Conservation (phyloP, 768 basidiomycete species). For the Scleroderma citrinum region DNA sequence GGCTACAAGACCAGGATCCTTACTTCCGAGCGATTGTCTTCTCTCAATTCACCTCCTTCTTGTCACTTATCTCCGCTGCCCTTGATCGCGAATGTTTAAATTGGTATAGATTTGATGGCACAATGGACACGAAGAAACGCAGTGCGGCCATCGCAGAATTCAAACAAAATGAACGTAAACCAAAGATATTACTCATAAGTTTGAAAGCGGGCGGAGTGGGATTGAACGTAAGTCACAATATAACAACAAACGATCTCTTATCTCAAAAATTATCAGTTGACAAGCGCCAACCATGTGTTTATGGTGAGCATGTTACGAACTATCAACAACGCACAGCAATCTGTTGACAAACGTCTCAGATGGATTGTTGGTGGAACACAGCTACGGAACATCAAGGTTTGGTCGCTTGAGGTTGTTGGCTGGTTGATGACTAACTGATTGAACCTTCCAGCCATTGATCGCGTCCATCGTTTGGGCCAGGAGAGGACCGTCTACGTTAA, state of each 20-base stretch:
- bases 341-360: slow-evolving; percentile 37
- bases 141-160: slow-evolving; percentile 73
- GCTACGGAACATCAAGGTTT: slow-evolving; percentile 76
- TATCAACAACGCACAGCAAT: background rate
- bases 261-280: slow-evolving; percentile 41
- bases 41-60: slow-evolving; percentile 84
- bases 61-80: slow-evolving; percentile 72
- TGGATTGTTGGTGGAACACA: slow-evolving; percentile 93
- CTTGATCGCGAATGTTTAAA: slow-evolving; percentile 64
- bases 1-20: slow-evolving; percentile 65
- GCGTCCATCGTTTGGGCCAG: slow-evolving; percentile 82
- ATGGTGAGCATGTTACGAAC: slow-evolving; percentile 47
- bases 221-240: slow-evolving; percentile 53
- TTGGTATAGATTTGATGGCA: slow-evolving; percentile 84
- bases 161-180: slow-evolving; percentile 57
- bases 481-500: slow-evolving; percentile 78
- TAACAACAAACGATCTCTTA: background rate
- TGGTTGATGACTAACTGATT: slow-evolving; percentile 5
- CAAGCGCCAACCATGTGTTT: slow-evolving; percentile 79
- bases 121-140: slow-evolving; percentile 83
- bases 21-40: slow-evolving; percentile 82
- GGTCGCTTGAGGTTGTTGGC: background rate
- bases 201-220: slow-evolving; percentile 93
- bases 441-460: slow-evolving; percentile 63
- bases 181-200: slow-evolving; percentile 73